Conservation (phyloP, 2,329 filamentous ascomycete genomes). For the Cytospora piceae region DNA sequence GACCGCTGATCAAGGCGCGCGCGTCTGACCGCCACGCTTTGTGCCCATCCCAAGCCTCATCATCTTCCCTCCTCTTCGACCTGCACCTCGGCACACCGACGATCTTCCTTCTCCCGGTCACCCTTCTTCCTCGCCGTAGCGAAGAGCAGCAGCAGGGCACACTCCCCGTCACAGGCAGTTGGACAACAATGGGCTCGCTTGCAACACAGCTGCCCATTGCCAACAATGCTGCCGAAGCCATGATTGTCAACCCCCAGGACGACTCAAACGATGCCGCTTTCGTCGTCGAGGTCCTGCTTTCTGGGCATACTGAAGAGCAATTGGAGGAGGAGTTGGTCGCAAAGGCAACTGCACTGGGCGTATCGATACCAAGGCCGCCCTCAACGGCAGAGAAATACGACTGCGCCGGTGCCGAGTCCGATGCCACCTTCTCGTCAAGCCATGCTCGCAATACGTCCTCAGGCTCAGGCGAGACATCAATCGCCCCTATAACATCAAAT, state of each 20-base stretch:
- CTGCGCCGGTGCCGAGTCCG: constrained; percentile 47
- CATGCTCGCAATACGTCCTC: constrained; percentile 52
- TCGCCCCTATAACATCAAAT: constrained; percentile 47
- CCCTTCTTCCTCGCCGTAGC: not conserved
- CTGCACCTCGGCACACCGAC: not conserved
- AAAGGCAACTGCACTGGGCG: constrained; percentile 43
- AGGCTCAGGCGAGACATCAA: constrained; percentile 44
- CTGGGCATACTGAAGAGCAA: constrained; percentile 42
- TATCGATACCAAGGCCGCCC: constrained; percentile 38
- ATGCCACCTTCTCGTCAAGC: constrained; percentile 44
- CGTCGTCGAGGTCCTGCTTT: constrained; percentile 44
- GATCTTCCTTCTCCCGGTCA: not conserved
- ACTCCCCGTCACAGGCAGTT: constrained; percentile 6
- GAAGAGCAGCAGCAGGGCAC: constrained; percentile 21
- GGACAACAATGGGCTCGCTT: constrained; percentile 34
- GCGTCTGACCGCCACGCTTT: constrained; percentile 29
- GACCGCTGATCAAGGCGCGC: constrained; percentile 27
- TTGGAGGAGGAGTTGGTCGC: constrained; percentile 43
- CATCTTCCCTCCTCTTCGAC: constrained; percentile 12
- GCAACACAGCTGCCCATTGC: constrained; percentile 30
- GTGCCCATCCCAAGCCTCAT: constrained; percentile 19
- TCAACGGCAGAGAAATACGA: constrained; percentile 42
- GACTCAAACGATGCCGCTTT: constrained; percentile 48
- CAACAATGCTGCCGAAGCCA: constrained; percentile 25
- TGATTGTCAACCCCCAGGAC: constrained; percentile 24